Evolutionary conservation across 768 basidiomycete species (phyloP), one percentile per base, ranked within the genome.

Genomic region (Hygrocybe coccinea): DNA sequence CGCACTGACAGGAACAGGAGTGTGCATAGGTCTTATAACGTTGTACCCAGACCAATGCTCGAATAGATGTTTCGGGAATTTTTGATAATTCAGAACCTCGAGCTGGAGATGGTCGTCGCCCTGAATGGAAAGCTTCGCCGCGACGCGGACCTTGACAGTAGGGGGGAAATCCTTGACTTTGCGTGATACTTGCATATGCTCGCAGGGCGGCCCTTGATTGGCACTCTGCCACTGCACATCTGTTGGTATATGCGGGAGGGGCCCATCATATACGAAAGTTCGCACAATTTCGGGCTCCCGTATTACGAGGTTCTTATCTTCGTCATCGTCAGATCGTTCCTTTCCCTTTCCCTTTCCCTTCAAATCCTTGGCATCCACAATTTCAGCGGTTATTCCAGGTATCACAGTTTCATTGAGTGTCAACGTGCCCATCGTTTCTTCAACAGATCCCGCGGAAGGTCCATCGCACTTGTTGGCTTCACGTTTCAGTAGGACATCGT

Each of bases 101-200:
- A n/a, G n/a, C 29, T 8, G 29, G 14, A 73, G 67, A 45, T 73
- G 71, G 1, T 0, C 0, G 12, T 73, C 72, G 9, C 58, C 0
- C 36, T 62, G 52, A 33, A 67, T 19, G 0, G 71, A 73, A 35
- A 72, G 64, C 47, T 72, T 72, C 0, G 65, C 71, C 12, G 57
- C 60, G 34, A 72, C 71, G 1, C 65, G 58, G 14, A 81, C 72
- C 36, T 52, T 73, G 15, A 71, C 67, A 3, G 74, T 79, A 5
- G 69, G 65, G 1, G 74, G 71, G 29, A 65, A 15, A 21, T n/a
- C 39, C 39, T n/a, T 43, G 39, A n/a, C 39, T n/a, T 43, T n/a
- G 15, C 39, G 15, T 10, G 39, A 21, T 4, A 17, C n/a, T 11
- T 21, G 43, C 21, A 69, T 4, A 54, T 74, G 74, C 21, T 52